phyloP scores from a whole-genome alignment of 495 filamentous ascomycete genomes.

The Aspergillus bridgeri region DNA sequence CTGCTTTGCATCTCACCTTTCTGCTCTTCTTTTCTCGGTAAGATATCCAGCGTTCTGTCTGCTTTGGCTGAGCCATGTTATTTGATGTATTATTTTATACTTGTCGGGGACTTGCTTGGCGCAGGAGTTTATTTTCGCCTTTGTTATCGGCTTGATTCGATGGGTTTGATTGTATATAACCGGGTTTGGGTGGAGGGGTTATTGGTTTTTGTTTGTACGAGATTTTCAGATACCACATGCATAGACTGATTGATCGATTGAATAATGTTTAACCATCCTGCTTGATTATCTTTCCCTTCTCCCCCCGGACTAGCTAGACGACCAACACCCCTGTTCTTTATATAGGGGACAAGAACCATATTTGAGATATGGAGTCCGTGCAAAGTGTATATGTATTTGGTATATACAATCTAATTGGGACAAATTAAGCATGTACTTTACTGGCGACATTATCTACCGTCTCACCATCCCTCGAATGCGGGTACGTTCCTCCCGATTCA shows the following conservation, averaged over 20 bases:
- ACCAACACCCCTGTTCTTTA: no score
- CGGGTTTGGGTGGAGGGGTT: slow-evolving; percentile 1
- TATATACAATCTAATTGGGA: background rate
- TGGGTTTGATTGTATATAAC: slow-evolving; percentile 8
- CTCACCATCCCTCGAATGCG: slow-evolving; percentile 60
- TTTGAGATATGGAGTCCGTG: no score
- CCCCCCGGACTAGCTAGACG: no score
- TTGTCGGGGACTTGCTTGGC: slow-evolving; percentile 9
- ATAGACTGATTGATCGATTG: slow-evolving; percentile 11
- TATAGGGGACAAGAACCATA: no score
- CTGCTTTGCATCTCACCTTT: slow-evolving; percentile 1
- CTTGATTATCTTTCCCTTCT: background rate
- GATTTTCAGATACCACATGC: slow-evolving; percentile 11
- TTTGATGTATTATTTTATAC: slow-evolving; percentile 10
- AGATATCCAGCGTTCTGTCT: slow-evolving; percentile 22
- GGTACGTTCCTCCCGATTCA: slow-evolving; percentile 60
- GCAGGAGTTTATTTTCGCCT: slow-evolving; percentile 15
- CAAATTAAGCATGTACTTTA: background rate
- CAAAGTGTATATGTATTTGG: background rate
- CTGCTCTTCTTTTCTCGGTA: slow-evolving; percentile 5
- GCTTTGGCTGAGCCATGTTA: slow-evolving; percentile 16
- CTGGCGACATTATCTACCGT: slow-evolving; percentile 8
- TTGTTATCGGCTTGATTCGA: slow-evolving; percentile 18
- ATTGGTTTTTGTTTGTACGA: background rate
- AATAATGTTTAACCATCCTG: slow-evolving; percentile 1